Evolutionary conservation across 306 rosid species (phyloP).

Genomic region (Rosa lucieae): DNA sequence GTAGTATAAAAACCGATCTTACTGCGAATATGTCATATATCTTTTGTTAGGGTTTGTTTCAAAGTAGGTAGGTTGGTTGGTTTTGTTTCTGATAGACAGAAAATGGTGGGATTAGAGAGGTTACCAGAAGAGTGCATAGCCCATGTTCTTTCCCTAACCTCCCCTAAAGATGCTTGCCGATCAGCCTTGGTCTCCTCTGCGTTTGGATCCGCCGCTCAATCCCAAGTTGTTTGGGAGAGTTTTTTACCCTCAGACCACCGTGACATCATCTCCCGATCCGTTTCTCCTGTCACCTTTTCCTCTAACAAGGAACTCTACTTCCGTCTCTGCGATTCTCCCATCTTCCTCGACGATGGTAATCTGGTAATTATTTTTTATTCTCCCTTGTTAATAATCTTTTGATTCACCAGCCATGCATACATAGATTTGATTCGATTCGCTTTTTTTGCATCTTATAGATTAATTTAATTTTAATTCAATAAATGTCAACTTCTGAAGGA

Average conservation of each 20-base stretch:
- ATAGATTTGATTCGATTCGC: background rate
- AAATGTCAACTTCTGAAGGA: background rate
- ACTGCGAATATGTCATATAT: too few species aligned
- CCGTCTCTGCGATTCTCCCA: background rate
- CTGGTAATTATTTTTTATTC: background rate
- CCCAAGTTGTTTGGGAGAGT: background rate
- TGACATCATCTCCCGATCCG: background rate
- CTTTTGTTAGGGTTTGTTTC: background rate
- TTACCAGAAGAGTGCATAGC: background rate
- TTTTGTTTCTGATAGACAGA: background rate
- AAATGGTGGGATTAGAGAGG: background rate
- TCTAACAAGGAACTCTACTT: background rate
- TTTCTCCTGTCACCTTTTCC: background rate
- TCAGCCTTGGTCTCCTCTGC: background rate
- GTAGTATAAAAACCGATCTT: too few species aligned
- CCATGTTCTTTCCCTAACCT: background rate
- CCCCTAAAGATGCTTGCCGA: background rate
- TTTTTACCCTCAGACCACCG: background rate
- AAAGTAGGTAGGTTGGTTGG: background rate
- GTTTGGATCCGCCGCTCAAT: background rate
- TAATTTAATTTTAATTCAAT: too few species aligned
- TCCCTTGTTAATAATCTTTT: background rate
- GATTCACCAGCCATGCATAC: too few species aligned
- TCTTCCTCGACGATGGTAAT: constrained; percentile 11
- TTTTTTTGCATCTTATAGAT: too few species aligned